Conservation (phyloP, 768 basidiomycete species). For the Gymnopilus junonius region DNA sequence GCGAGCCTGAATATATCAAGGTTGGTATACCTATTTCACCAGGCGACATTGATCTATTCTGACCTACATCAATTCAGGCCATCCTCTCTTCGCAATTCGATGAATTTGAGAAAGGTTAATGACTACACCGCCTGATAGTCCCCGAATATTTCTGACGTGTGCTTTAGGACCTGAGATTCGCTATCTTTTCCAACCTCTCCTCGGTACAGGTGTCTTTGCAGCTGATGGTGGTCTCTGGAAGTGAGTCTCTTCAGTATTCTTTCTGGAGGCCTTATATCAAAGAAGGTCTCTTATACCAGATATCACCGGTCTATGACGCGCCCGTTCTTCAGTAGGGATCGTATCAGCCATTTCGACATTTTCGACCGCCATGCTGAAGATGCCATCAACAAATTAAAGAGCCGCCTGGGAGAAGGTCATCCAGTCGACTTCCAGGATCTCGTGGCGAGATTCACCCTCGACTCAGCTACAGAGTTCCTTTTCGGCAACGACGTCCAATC, state of each 20-base stretch:
- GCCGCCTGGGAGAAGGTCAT: conserved; percentile 46
- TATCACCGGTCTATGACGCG: conserved; percentile 69
- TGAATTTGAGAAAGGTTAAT: conserved; percentile 12
- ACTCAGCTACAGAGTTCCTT: conserved; percentile 61
- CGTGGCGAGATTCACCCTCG: conserved; percentile 58
- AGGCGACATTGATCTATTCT: background rate
- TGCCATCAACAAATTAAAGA: conserved; percentile 47
- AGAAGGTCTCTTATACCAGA: conserved; percentile 29
- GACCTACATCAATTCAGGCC: background rate
- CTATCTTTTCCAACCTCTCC: conserved; percentile 8
- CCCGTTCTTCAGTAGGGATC: conserved; percentile 67
- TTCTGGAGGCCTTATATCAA: too few relatives aligned
- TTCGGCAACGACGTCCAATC: conserved; percentile 49
- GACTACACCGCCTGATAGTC: background rate
- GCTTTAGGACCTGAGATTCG: conserved; percentile 1
- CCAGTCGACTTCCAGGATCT: conserved; percentile 64
- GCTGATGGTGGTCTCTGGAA: conserved; percentile 57
- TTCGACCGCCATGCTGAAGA: conserved; percentile 60
- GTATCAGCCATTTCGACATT: conserved; percentile 63
- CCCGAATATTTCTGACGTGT: background rate
- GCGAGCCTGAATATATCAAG: conserved; percentile 23
- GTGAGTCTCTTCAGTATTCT: conserved; percentile 32
- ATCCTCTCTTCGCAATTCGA: conserved; percentile 23
- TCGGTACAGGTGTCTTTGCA: conserved; percentile 15
- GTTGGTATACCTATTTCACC: conserved; percentile 5